Evolutionary conservation across 2,329 filamentous ascomycete species (phyloP).

Genomic region (Alternaria incomplexa): DNA sequence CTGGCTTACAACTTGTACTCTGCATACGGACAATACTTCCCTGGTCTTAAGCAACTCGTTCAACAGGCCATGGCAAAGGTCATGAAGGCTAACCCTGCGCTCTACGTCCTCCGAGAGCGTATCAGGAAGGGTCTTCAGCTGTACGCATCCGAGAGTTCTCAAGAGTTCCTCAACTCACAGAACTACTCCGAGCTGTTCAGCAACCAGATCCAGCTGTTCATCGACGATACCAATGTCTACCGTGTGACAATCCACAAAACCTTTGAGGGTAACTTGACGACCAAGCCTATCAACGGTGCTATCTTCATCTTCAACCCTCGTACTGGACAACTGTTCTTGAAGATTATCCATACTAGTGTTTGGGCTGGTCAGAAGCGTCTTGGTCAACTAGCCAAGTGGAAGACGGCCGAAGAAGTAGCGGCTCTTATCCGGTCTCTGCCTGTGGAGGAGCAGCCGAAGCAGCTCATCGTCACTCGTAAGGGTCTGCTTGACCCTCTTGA

Average conservation of each 20-base stretch:
- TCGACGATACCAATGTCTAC: slow-evolving; percentile 99
- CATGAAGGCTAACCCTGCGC: slow-evolving; percentile 98
- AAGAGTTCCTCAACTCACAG: slow-evolving; percentile 98
- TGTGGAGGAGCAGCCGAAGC: slow-evolving; percentile 97
- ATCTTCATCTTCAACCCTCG: slow-evolving; percentile 99
- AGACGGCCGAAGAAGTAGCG: slow-evolving; percentile 99
- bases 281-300: slow-evolving; percentile 98
- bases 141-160: slow-evolving; percentile 97
- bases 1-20: slow-evolving; percentile 98
- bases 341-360: slow-evolving; percentile 99
- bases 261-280: slow-evolving; percentile 98
- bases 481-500: slow-evolving; percentile 96
- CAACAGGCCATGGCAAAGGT: slow-evolving; percentile 99
- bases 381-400: slow-evolving; percentile 98
- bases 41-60: slow-evolving; percentile 89
- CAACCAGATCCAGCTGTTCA: slow-evolving; percentile 98
- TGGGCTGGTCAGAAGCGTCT: slow-evolving; percentile 99
- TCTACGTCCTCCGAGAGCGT: slow-evolving; percentile 96
- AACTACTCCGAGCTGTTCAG: slow-evolving; percentile 99
- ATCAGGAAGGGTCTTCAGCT: slow-evolving; percentile 97
- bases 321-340: slow-evolving; percentile 95
- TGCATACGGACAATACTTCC: slow-evolving; percentile 98
- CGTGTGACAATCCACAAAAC: slow-evolving; percentile 99
- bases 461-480: slow-evolving; percentile 97
- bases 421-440: slow-evolving; percentile 94